phyloP scores from a whole-genome alignment of 805 yeast genomes.

The Starmera amethionina region DNA sequence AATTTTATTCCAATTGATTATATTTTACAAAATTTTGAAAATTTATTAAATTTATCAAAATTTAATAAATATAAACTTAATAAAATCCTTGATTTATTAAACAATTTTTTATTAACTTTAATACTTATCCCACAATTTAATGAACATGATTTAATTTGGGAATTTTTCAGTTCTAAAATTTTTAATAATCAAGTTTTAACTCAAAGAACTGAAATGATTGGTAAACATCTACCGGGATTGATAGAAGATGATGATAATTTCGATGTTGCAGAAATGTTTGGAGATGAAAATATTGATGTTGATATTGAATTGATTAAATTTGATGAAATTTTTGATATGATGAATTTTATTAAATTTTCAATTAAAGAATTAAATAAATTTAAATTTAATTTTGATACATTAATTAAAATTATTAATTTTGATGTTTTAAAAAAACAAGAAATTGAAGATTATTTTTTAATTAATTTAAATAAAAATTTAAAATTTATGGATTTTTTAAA shows the following conservation, averaged over 20 bases:
- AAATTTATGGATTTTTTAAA: constrained; percentile 1
- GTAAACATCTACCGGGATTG: constrained; percentile 12
- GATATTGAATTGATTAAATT: constrained; percentile 14
- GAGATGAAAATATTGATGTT: neutral
- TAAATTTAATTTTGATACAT: constrained; percentile 19
- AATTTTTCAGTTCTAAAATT: constrained; percentile 26
- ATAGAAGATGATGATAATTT: neutral
- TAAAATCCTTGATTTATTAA: constrained; percentile 36
- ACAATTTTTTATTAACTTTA: constrained; percentile 36
- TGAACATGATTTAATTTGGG: constrained; percentile 31
- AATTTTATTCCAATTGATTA: constrained; percentile 21
- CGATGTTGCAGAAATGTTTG: constrained; percentile 1
- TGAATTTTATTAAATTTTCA: constrained; percentile 38
- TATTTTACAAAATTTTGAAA: constrained; percentile 11
- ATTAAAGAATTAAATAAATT: constrained; percentile 29
- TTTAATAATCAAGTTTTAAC: constrained; percentile 25
- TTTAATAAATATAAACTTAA: constrained; percentile 37
- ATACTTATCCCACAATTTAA: constrained; percentile 26
- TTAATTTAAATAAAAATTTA: neutral
- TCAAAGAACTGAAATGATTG: constrained; percentile 18
- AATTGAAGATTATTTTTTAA: constrained; percentile 7
- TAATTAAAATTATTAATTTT: constrained; percentile 28
- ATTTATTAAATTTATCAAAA: constrained; percentile 13
- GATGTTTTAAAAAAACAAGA: constrained; percentile 12
- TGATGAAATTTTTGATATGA: constrained; percentile 35